phyloP scores from a whole-genome alignment of 2,329 filamentous ascomycete genomes.

The Monosporascus sp. region DNA sequence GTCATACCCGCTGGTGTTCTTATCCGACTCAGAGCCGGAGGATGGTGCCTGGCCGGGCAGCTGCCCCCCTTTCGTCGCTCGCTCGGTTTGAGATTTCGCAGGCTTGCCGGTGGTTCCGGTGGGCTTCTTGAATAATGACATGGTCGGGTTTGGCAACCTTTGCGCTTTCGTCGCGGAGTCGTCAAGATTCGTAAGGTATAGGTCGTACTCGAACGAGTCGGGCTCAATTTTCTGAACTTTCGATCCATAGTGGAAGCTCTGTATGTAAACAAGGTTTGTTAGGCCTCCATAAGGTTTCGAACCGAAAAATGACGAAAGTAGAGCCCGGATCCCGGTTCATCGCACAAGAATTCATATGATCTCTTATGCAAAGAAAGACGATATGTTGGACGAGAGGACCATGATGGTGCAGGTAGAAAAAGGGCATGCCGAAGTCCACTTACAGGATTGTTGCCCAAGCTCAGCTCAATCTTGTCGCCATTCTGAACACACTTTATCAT shows the following conservation, averaged over 20 bases:
- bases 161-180: conserved; percentile 41
- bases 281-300: not conserved
- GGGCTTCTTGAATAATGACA: conserved; percentile 44
- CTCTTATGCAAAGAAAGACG: not conserved
- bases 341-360: no score
- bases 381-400: conserved; percentile 8
- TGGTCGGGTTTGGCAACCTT: conserved; percentile 44
- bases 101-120: conserved; percentile 9
- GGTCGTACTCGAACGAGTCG: conserved; percentile 46
- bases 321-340: no score
- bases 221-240: conserved; percentile 42
- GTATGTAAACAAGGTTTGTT: conserved; percentile 7
- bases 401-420: conserved; percentile 9
- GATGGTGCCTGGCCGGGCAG: conserved; percentile 28
- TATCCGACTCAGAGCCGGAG: conserved; percentile 38
- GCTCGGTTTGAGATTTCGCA: conserved; percentile 12
- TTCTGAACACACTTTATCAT: conserved; percentile 57
- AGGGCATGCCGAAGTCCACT: conserved; percentile 28
- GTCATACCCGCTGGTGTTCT: conserved; percentile 40
- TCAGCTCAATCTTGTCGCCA: conserved; percentile 52
- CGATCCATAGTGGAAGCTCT: conserved; percentile 52
- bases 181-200: conserved; percentile 51
- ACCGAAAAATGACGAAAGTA: no score
- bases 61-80: conserved; percentile 27
- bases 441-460: conserved; percentile 55